Evolutionary conservation across 805 yeast genomes (phyloP), one percentile per base, ranked within the genome.

Genomic region (Saturnispora dispora): DNA sequence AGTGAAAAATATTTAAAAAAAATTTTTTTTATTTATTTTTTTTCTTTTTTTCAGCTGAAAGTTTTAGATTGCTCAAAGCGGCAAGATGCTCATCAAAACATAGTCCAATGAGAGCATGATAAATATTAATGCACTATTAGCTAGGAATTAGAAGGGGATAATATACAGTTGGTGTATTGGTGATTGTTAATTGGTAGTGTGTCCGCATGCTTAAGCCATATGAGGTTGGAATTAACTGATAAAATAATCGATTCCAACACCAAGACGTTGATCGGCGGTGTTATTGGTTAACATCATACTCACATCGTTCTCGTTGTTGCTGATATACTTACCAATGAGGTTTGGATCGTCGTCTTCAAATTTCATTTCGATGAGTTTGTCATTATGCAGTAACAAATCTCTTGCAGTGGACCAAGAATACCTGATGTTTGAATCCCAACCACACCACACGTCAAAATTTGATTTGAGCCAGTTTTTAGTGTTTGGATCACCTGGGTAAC

Each of bases 401-500:
- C 79, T 81, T 1, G 96, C 81, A 0, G 99, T 93, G 59, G 88
- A 93, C 99, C 99, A 93, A 37, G 95, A 88, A 60, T 83, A 93
- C 47, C 99, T 70, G 8, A 83, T 78, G 9, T 85, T 76, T 5
- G 51, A 45, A 48, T 80, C 75, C 98, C 98, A 93, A 0, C 98
- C 98, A 67, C 87, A 87, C 13, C 91, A 71, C 13, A 76, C 76
- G 63, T 88, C 87, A 28, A 86, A 78, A 23, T 74, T 71, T 0
- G 66, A 57, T 39, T 77, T 74, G 40, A 93, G 69, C 96, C 96
- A 93, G 36, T 60, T 60, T n/a, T 77, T 74, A 0, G 99, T 91
- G 55, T 79, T 78, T 3, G 96, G 95, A 66, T 93, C 99, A 3
- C 90, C 78, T 0, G 99, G 98, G 65, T 93, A 93, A 1, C 99